Percentiles rank a stretch among this genome's conserved stretches.
These are phyloP conservation scores for Circinella umbellata DNA, from an alignment of 371 early-diverging fungal species.

Conservation along the genomic window DNA sequence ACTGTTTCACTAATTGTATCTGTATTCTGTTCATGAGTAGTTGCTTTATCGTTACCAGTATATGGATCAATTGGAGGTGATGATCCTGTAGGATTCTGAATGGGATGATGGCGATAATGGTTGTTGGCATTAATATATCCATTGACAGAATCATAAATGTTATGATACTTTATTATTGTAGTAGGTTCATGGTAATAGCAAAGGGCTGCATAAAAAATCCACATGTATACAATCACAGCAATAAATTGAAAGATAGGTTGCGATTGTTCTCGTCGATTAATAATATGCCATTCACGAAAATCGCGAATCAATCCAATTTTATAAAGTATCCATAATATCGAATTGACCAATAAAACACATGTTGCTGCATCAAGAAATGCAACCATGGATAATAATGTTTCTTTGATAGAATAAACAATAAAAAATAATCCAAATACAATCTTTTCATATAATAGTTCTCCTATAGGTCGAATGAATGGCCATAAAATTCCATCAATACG, in stretches of 20 bases:
- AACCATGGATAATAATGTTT: neutral
- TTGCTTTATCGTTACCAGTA: neutral
- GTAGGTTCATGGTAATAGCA: neutral
- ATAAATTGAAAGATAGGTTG: neutral
- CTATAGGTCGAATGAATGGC: constrained; percentile 10
- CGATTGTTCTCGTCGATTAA: neutral
- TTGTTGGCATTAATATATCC: neutral
- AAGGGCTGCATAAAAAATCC: neutral
- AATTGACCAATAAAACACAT: constrained; percentile 5
- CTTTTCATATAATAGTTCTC: constrained; percentile 14
- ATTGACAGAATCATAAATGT: neutral
- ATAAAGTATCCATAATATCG: neutral
- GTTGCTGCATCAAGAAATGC: neutral
- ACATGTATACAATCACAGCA: neutral
- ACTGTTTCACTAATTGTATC: neutral
- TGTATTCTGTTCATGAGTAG: neutral
- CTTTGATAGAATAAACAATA: constrained; percentile 14
- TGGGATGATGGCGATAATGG: neutral
- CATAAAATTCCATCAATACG: constrained; percentile 9
- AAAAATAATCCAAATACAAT: constrained; percentile 10
- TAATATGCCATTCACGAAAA: neutral
- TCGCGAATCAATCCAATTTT: neutral
- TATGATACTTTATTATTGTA: neutral
- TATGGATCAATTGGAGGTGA: neutral
- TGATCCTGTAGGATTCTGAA: neutral